A percentile compares a stretch with the other conserved stretches of the same genome.
Evolutionary conservation across 495 filamentous ascomycete genomes (phyloP).

Genomic region (Chlorociboria aeruginascens): DNA sequence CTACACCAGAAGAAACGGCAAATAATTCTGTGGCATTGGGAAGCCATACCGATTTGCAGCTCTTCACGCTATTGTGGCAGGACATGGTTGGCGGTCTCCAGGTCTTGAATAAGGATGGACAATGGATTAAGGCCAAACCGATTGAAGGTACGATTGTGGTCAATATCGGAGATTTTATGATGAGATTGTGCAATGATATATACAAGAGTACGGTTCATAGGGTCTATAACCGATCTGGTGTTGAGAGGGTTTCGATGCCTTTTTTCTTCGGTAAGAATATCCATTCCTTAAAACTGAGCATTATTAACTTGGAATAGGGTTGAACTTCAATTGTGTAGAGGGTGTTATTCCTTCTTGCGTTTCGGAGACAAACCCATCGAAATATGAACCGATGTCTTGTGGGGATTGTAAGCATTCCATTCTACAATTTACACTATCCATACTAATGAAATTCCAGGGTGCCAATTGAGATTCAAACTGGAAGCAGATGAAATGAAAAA

Average conservation of each 20-base stretch:
- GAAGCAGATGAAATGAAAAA: conserved; percentile 24
- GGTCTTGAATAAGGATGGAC: conserved; percentile 34
- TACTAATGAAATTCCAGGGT: conserved; percentile 21
- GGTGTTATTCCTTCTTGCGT: conserved; percentile 39
- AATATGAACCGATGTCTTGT: conserved; percentile 46
- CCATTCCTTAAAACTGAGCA: too few species aligned
- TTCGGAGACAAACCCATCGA: conserved; percentile 38
- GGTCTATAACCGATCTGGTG: conserved; percentile 12
- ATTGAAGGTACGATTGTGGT: conserved; percentile 48
- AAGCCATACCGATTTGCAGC: conserved; percentile 46
- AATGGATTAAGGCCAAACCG: conserved; percentile 44
- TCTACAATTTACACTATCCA: not conserved
- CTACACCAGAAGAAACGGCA: conserved; percentile 23
- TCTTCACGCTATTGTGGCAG: conserved; percentile 47
- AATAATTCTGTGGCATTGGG: conserved; percentile 33
- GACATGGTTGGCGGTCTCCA: conserved; percentile 41
- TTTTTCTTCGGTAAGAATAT: conserved; percentile 37
- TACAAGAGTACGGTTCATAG: conserved; percentile 44
- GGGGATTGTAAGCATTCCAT: conserved; percentile 30
- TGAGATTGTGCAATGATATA: conserved; percentile 47
- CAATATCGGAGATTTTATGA: conserved; percentile 56
- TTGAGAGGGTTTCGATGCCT: conserved; percentile 37
- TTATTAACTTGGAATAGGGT: conserved; percentile 12
- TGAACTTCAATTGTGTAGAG: conserved; percentile 33
- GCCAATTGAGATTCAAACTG: conserved; percentile 27